Conservation (phyloP, 371 early-diverging fungal species). For the Paraphysoderma sedebokerense region DNA sequence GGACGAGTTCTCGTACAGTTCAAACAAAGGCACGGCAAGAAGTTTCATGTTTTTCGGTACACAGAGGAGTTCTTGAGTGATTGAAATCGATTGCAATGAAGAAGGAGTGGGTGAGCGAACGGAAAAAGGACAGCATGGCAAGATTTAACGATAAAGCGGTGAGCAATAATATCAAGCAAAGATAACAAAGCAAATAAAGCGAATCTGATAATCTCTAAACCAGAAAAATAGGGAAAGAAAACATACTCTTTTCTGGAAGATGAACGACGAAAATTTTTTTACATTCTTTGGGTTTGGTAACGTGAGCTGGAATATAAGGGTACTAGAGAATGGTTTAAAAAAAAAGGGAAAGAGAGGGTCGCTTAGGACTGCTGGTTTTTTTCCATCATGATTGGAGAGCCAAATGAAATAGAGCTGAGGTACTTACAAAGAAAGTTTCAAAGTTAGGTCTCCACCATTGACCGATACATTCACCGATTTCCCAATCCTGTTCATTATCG, state of each 20-base stretch:
- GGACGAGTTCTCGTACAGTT: slow-evolving; percentile 54
- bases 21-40: slow-evolving; percentile 64
- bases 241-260: slow-evolving; percentile 50
- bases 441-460: slow-evolving; percentile 67
- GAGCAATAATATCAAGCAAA: not conserved
- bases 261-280: slow-evolving; percentile 52
- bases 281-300: slow-evolving; percentile 59
- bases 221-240: not conserved
- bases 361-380: not conserved
- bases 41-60: slow-evolving; percentile 65
- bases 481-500: slow-evolving; percentile 35
- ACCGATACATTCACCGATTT: slow-evolving; percentile 47
- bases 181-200: not conserved
- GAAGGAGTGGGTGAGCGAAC: slow-evolving; percentile 22
- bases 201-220: not conserved
- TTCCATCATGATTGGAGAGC: not conserved
- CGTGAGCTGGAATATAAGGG: slow-evolving; percentile 62
- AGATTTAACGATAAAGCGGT: not conserved
- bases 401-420: too few species aligned
- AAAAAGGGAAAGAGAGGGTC: slow-evolving; percentile 1
- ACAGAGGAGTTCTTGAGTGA: slow-evolving; percentile 36
- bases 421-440: slow-evolving; percentile 50
- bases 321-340: slow-evolving; percentile 23
- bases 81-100: slow-evolving; percentile 34
- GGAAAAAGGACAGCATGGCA: not conserved